Base-by-base conservation (phyloP, 1,139 yeast genomes). In the Lodderomyces theae region DNA sequence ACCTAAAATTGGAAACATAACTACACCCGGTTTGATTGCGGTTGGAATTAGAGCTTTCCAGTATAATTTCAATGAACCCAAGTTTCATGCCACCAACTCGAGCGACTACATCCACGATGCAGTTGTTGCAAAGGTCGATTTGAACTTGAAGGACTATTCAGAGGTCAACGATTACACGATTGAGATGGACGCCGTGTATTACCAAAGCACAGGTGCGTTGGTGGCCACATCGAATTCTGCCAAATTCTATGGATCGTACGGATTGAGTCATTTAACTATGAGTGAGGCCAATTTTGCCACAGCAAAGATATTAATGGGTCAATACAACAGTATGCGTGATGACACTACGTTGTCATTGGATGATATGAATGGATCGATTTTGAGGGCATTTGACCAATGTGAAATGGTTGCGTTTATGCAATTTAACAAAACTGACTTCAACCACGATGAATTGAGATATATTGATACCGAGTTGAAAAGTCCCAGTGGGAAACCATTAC, bases 401-500 rank as follows among this genome's bases (percentile, higher is more conserved):
- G 97, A 90, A 57, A 80, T 74, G 48, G 64, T 88, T 19, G 62
- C 79, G 1, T 88, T 74, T 56, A 68, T 88, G 35, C 95, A 88
- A 52, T 61, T 86, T 13, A 77, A 77, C 35, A 77, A 83, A 17
- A 79, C 89, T 16, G 68, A 70, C 6, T 68, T 75, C 35, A 66
- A 79, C 2, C 63, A 61, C 17, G 68, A 72, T 6, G 80, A 87
- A 49, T 58, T 88, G 42, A 56, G 68, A 33, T 66, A 66, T 36
- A 80, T 89, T 24, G 96, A 89, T 51, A 74, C 78, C 25, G 97
- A 90, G 56, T 61, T 88, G 23, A 60, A 54, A 12, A 66, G 73
- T 49, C 97, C 97, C 0, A 58, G 75, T 26, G 97, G 97, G 1
- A 67, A 84, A 44, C 97, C 97, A 2, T 73, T 82, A 12, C 72